phyloP scores from a whole-genome alignment of 257 asterid genomes.

The Solanum sejunctum region DNA sequence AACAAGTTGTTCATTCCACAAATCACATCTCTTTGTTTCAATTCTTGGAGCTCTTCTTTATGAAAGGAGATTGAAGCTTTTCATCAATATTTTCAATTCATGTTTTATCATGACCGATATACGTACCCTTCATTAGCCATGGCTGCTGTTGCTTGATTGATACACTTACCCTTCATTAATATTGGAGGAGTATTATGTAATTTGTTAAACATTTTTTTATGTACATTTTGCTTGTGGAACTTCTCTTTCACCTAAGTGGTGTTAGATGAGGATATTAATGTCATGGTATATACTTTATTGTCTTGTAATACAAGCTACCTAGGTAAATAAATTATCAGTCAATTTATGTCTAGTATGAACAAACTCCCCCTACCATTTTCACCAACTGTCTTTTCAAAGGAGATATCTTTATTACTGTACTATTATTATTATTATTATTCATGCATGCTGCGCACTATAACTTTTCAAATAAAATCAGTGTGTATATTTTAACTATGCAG shows the following conservation, averaged over 20 bases:
- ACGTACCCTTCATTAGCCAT: too few relatives aligned
- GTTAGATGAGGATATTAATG: background rate
- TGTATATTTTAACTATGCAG: background rate
- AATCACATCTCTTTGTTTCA: too few relatives aligned
- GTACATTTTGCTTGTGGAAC: background rate
- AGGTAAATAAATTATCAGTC: background rate
- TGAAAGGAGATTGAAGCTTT: too few relatives aligned
- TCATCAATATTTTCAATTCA: too few relatives aligned
- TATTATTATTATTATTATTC: background rate
- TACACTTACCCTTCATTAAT: too few relatives aligned
- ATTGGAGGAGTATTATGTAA: too few relatives aligned
- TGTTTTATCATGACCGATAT: too few relatives aligned
- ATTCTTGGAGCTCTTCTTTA: too few relatives aligned
- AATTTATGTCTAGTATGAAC: background rate
- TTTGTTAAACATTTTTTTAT: background rate
- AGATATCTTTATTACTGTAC: background rate
- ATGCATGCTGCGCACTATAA: background rate
- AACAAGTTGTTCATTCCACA: too few relatives aligned
- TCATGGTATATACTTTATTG: background rate
- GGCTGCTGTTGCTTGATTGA: too few relatives aligned
- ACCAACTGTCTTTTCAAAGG: background rate
- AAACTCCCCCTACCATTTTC: background rate
- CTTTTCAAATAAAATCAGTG: background rate
- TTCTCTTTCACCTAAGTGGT: background rate
- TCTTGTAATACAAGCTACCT: background rate